Evolutionary conservation across 768 basidiomycete genomes (phyloP).

Genomic region (Agrocybe praecox): DNA sequence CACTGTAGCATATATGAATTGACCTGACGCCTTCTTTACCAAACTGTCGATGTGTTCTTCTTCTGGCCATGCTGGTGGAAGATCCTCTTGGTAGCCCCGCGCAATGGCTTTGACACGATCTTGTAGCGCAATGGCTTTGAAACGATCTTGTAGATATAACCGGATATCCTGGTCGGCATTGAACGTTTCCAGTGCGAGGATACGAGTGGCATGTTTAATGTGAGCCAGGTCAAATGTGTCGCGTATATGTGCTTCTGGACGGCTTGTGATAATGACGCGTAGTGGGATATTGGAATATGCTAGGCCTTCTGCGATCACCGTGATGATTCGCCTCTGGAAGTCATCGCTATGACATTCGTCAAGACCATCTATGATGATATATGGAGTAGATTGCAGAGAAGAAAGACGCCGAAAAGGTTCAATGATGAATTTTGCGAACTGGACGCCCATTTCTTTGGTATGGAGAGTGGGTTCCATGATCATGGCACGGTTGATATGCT

Average conservation of each 20-base stretch:
- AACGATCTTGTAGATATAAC: slow-evolving; percentile 9
- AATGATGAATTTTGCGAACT: slow-evolving; percentile 11
- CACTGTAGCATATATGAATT: slow-evolving; percentile 17
- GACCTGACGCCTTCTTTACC: slow-evolving; percentile 13
- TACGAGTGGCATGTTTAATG: not conserved
- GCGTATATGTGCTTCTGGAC: slow-evolving; percentile 13
- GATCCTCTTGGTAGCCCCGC: not conserved
- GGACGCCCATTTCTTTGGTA: slow-evolving; percentile 10
- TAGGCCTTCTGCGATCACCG: slow-evolving; percentile 2
- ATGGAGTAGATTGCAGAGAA: not conserved
- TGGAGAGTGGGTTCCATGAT: slow-evolving; percentile 8
- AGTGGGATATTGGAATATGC: not conserved
- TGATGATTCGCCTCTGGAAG: slow-evolving; percentile 17
- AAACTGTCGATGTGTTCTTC: slow-evolving; percentile 5
- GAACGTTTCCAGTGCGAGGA: slow-evolving; percentile 1
- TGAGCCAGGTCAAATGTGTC: slow-evolving; percentile 3
- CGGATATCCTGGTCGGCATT: slow-evolving; percentile 13
- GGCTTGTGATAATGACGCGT: slow-evolving; percentile 16
- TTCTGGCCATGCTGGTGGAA: slow-evolving; percentile 4
- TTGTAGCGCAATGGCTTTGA: slow-evolving; percentile 11
- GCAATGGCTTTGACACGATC: slow-evolving; percentile 11
- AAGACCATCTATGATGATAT: slow-evolving; percentile 26
- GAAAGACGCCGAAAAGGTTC: slow-evolving; percentile 1
- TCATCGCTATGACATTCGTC: slow-evolving; percentile 21
- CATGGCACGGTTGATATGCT: slow-evolving; percentile 8